Conservation (phyloP, 768 basidiomycete species). For the Lentinula guzmanii region DNA sequence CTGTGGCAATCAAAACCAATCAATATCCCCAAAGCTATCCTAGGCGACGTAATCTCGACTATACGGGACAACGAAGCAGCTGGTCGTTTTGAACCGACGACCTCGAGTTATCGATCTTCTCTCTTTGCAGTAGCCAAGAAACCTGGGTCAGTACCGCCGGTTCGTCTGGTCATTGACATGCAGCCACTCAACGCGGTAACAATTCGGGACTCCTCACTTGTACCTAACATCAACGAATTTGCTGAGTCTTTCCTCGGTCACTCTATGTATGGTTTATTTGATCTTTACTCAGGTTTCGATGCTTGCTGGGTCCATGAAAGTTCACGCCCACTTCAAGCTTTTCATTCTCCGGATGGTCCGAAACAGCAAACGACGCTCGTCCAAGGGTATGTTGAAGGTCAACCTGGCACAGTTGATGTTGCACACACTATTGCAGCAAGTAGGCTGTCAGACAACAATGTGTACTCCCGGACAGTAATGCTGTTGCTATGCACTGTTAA, state of each 20-base stretch:
- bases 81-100: neutral
- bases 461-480: too few relatives aligned
- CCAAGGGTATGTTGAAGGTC: neutral
- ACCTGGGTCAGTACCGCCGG: neutral
- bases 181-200: neutral
- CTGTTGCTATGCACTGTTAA: too few relatives aligned
- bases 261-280: neutral
- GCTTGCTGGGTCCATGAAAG: neutral
- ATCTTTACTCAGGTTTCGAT: neutral
- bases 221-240: neutral
- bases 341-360: neutral
- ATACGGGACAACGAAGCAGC: neutral
- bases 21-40: neutral
- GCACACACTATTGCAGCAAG: too few relatives aligned
- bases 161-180: neutral
- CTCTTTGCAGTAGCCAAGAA: neutral
- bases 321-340: neutral
- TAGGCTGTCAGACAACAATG: too few relatives aligned
- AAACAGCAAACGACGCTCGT: conserved; percentile 9
- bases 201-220: neutral
- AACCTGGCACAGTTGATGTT: too few relatives aligned
- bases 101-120: neutral
- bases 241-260: neutral
- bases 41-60: neutral
- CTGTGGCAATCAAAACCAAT: neutral